Conservation (phyloP, 176 grass and related monocot genomes). For the Hyparrhenia diplandra region DNA sequence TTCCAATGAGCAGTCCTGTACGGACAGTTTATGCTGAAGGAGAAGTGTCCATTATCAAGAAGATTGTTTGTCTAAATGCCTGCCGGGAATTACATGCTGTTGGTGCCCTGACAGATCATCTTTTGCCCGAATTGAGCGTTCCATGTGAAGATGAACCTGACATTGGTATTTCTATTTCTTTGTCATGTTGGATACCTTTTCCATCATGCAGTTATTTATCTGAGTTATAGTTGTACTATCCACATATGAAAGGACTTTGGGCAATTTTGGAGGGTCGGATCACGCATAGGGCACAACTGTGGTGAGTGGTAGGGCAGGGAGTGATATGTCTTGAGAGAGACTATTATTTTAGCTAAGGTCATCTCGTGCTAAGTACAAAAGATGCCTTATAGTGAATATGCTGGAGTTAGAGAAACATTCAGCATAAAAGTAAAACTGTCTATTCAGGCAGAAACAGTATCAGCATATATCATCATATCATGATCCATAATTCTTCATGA, state of each 20-base stretch:
- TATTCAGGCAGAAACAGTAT: neutral
- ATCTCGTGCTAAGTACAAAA: neutral
- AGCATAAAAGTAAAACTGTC: neutral
- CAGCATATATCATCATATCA: neutral
- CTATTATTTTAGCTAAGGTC: neutral
- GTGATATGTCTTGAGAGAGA: neutral
- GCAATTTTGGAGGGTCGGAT: neutral
- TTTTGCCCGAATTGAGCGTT: slow-evolving; percentile 48
- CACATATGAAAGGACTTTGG: neutral
- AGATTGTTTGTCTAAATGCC: slow-evolving; percentile 66
- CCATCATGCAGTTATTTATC: neutral
- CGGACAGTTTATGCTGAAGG: slow-evolving; percentile 38
- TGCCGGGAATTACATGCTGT: slow-evolving; percentile 59
- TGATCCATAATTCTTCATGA: neutral
- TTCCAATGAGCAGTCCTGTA: slow-evolving; percentile 68
- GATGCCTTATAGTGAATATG: neutral
- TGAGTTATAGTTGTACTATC: neutral
- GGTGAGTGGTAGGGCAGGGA: neutral
- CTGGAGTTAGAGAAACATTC: neutral
- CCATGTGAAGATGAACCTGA: slow-evolving; percentile 46
- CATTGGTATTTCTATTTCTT: slow-evolving; percentile 41
- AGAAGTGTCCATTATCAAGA: slow-evolving; percentile 34
- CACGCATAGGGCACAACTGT: neutral
- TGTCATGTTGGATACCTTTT: neutral
- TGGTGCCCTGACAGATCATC: slow-evolving; percentile 59